These are phyloP conservation scores for Aechmea fasciata DNA, from an alignment of 176 grass and related monocot species.

Conservation along the genomic window DNA sequence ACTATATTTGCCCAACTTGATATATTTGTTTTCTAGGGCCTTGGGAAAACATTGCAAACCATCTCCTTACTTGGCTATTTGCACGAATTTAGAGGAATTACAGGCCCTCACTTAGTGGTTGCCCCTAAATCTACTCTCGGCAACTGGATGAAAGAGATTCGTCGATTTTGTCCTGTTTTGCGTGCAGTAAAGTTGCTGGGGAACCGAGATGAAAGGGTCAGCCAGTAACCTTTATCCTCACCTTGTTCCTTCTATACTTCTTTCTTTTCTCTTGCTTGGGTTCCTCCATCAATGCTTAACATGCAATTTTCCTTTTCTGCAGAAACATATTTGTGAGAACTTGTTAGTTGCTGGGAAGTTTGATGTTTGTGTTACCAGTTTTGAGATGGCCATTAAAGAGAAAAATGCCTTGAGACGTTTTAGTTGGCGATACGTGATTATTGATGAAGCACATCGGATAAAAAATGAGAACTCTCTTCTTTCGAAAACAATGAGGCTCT, in stretches of 20 bases:
- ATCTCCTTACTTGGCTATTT: slow-evolving; percentile 86
- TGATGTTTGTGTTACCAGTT: slow-evolving; percentile 71
- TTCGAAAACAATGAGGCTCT: slow-evolving; percentile 79
- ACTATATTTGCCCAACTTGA: no score
- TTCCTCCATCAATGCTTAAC: not conserved
- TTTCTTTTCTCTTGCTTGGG: no score
- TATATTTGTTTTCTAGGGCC: slow-evolving; percentile 24
- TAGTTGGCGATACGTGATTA: slow-evolving; percentile 79
- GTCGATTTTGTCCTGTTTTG: no score
- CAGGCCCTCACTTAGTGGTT: slow-evolving; percentile 86
- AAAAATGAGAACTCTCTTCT: slow-evolving; percentile 80
- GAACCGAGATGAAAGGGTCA: slow-evolving; percentile 55
- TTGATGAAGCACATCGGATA: slow-evolving; percentile 78
- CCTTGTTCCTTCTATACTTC: no score
- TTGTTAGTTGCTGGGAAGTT: slow-evolving; percentile 68
- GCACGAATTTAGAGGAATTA: slow-evolving; percentile 82
- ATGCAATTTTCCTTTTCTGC: slow-evolving; percentile 6
- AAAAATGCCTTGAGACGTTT: slow-evolving; percentile 58
- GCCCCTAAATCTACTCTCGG: slow-evolving; percentile 90
- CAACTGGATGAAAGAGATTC: slow-evolving; percentile 91
- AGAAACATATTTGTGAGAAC: slow-evolving; percentile 59
- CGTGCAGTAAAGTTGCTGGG: slow-evolving; percentile 28
- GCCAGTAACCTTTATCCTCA: no score
- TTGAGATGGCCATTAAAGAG: slow-evolving; percentile 86
- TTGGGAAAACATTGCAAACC: slow-evolving; percentile 98